Evolutionary conservation across 345 rosid genomes (phyloP).

Genomic region (Arabis hirsuta): DNA sequence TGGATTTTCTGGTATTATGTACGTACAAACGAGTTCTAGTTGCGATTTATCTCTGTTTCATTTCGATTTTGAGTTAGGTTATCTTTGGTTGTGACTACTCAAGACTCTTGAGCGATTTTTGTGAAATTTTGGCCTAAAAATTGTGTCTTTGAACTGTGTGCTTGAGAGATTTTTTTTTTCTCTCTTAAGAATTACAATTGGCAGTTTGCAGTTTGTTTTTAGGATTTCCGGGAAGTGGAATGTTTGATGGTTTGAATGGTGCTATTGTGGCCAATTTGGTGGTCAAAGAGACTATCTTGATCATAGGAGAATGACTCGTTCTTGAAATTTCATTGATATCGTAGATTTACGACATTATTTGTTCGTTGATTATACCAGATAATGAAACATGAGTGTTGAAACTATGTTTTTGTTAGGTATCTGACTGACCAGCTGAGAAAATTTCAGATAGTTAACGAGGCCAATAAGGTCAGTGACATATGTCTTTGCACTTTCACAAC

Average conservation of each 20-base stretch:
- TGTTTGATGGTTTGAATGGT: neutral
- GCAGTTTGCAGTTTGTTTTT: slow-evolving; percentile 14
- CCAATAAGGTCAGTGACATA: slow-evolving; percentile 57
- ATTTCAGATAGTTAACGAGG: slow-evolving; percentile 73
- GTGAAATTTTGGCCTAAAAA: neutral
- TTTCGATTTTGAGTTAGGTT: slow-evolving; percentile 15
- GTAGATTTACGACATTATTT: slow-evolving; percentile 3
- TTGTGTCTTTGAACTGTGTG: too few species aligned
- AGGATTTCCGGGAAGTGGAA: slow-evolving; percentile 13
- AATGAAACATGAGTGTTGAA: too few species aligned
- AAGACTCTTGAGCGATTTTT: neutral
- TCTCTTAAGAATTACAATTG: too few species aligned
- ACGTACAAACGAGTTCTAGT: neutral
- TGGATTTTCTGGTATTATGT: neutral
- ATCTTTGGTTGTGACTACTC: neutral
- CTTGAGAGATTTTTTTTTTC: too few species aligned
- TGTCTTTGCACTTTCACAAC: too few species aligned
- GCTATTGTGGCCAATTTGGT: neutral
- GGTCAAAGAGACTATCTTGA: neutral
- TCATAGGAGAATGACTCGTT: slow-evolving; percentile 1
- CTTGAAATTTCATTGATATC: neutral
- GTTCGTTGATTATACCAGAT: neutral
- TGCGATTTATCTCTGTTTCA: neutral
- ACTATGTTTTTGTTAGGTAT: slow-evolving; percentile 50
- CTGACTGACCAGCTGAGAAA: slow-evolving; percentile 82